phyloP scores from a whole-genome alignment of 2,329 filamentous ascomycete species.

The Rhexocercosporidium sp. region DNA sequence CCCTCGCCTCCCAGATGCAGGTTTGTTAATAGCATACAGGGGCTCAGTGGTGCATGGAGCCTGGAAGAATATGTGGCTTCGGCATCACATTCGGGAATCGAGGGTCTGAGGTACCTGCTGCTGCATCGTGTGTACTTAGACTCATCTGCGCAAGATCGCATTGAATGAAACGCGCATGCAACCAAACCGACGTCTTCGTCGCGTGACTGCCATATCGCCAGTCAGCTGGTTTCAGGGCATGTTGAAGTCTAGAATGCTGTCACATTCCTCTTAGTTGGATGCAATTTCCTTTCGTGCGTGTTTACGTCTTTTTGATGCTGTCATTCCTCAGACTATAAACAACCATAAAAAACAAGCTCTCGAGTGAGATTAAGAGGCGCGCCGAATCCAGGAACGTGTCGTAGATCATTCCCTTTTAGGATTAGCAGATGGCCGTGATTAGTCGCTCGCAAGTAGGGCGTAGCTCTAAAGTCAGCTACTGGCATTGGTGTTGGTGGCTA shows the following conservation, averaged over 20 bases:
- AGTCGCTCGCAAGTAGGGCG: neutral
- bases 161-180: slow-evolving; percentile 1
- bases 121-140: slow-evolving; percentile 7
- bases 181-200: neutral
- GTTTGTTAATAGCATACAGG: slow-evolving; percentile 5
- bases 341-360: slow-evolving; percentile 8
- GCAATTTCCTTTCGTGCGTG: slow-evolving; percentile 8
- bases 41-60: neutral
- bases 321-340: slow-evolving; percentile 18
- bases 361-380: neutral
- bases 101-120: neutral
- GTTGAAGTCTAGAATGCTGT: slow-evolving; percentile 12
- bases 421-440: neutral
- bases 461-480: slow-evolving; percentile 1
- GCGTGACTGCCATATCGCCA: neutral
- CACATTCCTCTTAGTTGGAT: slow-evolving; percentile 9
- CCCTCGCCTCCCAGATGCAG: neutral
- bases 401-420: neutral
- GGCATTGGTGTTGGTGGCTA: slow-evolving; percentile 4
- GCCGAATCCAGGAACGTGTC: slow-evolving; percentile 14
- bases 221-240: neutral
- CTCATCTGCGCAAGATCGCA: neutral
- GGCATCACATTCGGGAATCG: neutral
- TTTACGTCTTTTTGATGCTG: neutral
- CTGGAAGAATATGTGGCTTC: neutral